Conservation (phyloP, 169 alveolate species). For the Plasmodium relictum region DNA sequence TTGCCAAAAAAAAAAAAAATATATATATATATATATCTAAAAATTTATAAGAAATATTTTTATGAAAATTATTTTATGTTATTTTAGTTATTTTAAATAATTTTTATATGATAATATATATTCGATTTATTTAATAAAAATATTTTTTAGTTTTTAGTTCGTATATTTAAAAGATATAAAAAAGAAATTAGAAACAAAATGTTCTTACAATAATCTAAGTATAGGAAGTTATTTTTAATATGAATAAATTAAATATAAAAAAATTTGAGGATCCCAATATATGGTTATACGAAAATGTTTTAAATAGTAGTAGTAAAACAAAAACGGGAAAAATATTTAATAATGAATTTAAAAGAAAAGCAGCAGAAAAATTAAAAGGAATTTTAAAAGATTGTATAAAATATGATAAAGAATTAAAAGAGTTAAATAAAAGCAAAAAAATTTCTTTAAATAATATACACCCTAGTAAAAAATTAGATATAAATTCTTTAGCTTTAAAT, state of each 20-base stretch:
- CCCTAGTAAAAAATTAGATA: slow-evolving; percentile 23
- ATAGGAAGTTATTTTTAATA: neutral
- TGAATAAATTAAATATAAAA: slow-evolving; percentile 39
- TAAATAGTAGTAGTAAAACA: slow-evolving; percentile 1
- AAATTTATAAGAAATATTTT: too few relatives aligned
- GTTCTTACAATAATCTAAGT: too few relatives aligned
- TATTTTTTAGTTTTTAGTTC: too few relatives aligned
- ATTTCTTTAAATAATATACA: neutral
- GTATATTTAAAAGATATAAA: too few relatives aligned
- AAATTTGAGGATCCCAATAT: slow-evolving; percentile 64
- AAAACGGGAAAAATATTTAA: neutral
- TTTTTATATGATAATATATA: too few relatives aligned
- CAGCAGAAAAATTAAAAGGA: slow-evolving; percentile 37
- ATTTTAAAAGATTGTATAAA: slow-evolving; percentile 51
- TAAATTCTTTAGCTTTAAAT: slow-evolving; percentile 11
- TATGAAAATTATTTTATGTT: too few relatives aligned
- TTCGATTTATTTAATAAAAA: too few relatives aligned
- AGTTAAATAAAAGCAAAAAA: slow-evolving; percentile 9
- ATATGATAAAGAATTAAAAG: slow-evolving; percentile 61
- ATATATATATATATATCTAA: too few relatives aligned
- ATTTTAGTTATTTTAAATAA: too few relatives aligned
- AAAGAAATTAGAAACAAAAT: neutral
- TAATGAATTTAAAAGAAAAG: slow-evolving; percentile 7
- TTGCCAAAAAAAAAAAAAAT: too few relatives aligned
- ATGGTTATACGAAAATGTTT: slow-evolving; percentile 70